These are phyloP conservation scores for Nakaseomyces sp. DNA, from an alignment of 1,139 yeast species.

Conservation along the genomic window DNA sequence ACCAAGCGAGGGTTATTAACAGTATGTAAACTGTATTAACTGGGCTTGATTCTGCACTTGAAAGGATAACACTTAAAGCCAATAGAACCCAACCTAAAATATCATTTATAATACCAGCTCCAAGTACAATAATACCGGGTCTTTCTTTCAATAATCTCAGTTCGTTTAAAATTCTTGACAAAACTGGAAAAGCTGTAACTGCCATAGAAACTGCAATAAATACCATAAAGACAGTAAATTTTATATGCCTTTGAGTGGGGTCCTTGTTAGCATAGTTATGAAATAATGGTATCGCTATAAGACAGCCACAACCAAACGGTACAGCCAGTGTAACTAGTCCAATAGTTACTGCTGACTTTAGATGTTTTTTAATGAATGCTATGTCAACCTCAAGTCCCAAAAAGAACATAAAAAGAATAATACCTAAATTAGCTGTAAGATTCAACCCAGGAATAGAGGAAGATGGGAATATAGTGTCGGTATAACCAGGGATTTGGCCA, in stretches of 20 bases:
- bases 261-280: constrained; percentile 39
- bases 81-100: constrained; percentile 74
- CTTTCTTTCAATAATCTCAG: constrained; percentile 59
- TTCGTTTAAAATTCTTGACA: constrained; percentile 70
- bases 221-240: constrained; percentile 67
- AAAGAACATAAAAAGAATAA: constrained; percentile 62
- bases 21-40: constrained; percentile 61
- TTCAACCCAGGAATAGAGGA: constrained; percentile 56
- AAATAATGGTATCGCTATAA: constrained; percentile 58
- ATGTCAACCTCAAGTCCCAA: constrained; percentile 73
- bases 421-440: constrained; percentile 62
- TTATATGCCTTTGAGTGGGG: constrained; percentile 33
- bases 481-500: constrained; percentile 62
- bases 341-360: constrained; percentile 53
- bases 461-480: constrained; percentile 52
- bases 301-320: constrained; percentile 73
- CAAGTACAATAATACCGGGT: constrained; percentile 69
- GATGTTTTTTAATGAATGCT: constrained; percentile 49
- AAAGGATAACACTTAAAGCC: constrained; percentile 66
- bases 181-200: constrained; percentile 76
- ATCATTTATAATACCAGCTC: constrained; percentile 76
- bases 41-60: constrained; percentile 56
- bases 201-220: constrained; percentile 75
- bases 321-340: constrained; percentile 63
- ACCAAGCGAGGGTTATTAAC: constrained; percentile 60